phyloP scores from a whole-genome alignment of 805 yeast genomes.

The Barnettozyma wickerhamii region DNA sequence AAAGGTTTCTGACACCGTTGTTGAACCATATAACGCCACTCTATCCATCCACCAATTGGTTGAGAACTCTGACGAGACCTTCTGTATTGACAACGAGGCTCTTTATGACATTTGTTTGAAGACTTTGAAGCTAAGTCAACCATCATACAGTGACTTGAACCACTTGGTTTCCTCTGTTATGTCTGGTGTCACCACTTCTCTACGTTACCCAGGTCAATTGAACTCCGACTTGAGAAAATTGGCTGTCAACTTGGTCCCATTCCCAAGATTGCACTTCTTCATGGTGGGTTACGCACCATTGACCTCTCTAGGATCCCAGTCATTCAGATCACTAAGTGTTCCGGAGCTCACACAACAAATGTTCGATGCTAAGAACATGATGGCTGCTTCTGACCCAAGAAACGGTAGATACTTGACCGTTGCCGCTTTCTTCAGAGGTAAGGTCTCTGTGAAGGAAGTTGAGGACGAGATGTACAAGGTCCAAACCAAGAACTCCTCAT shows the following conservation, averaged over 20 bases:
- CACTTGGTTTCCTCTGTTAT: constrained; percentile 95
- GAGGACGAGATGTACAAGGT: constrained; percentile 92
- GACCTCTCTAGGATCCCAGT: constrained; percentile 82
- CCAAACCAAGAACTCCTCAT: constrained; percentile 92
- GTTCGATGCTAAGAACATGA: constrained; percentile 97
- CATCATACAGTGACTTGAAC: constrained; percentile 81
- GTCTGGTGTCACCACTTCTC: constrained; percentile 94
- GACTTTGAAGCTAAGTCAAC: constrained; percentile 87
- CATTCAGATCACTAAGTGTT: constrained; percentile 93
- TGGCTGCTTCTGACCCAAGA: constrained; percentile 99
- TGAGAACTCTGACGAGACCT: constrained; percentile 98
- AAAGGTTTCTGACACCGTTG: constrained; percentile 93
- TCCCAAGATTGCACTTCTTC: constrained; percentile 99
- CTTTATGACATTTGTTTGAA: constrained; percentile 97
- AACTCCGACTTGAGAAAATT: constrained; percentile 97
- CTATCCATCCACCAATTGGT: constrained; percentile 94
- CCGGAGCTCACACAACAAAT: constrained; percentile 95
- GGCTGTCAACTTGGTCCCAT: constrained; percentile 98
- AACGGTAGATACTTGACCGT: constrained; percentile 97
- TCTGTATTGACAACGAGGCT: constrained; percentile 99
- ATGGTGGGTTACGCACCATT: constrained; percentile 98
- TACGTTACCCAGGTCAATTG: constrained; percentile 95
- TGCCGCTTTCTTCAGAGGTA: constrained; percentile 97
- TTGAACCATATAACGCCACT: constrained; percentile 97
- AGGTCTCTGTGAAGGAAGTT: constrained; percentile 96